These are phyloP conservation scores for Intubia oerlemansii DNA, from an alignment of 2,329 filamentous ascomycete species.

Conservation along the genomic window DNA sequence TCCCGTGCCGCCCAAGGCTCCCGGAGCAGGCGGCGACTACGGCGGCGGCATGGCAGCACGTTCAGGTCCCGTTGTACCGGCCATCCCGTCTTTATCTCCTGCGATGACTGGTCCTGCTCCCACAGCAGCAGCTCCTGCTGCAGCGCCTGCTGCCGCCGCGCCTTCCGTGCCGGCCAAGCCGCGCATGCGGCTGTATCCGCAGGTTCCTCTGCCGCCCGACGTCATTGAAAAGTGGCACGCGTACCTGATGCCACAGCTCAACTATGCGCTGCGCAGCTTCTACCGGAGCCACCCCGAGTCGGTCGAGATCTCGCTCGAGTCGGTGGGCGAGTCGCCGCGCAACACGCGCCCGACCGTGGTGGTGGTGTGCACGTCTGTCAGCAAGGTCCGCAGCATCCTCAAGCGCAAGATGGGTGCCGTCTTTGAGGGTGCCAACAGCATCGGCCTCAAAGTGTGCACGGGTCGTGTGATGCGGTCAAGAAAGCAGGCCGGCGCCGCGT, in stretches of 20 bases:
- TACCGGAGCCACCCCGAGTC: conserved; percentile 56
- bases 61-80: too few relatives aligned
- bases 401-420: conserved; percentile 43
- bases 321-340: conserved; percentile 45
- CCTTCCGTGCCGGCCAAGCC: too few relatives aligned
- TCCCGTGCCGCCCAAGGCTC: conserved; percentile 4
- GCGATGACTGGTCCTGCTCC: too few relatives aligned
- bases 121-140: neutral
- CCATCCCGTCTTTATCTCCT: too few relatives aligned
- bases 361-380: conserved; percentile 55
- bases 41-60: too few relatives aligned
- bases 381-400: conserved; percentile 49
- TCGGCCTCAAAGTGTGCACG: conserved; percentile 11
- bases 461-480: conserved; percentile 8
- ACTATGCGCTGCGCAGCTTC: conserved; percentile 46
- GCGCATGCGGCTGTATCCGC: conserved; percentile 37
- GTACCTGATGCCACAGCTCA: conserved; percentile 50
- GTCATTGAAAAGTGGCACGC: conserved; percentile 52
- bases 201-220: conserved; percentile 34
- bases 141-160: neutral
- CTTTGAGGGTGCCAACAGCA: conserved; percentile 37
- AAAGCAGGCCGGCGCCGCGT: neutral
- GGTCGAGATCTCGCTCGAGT: conserved; percentile 57
- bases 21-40: too few relatives aligned
- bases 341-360: conserved; percentile 52